phyloP scores from a whole-genome alignment of 805 yeast species.

The Nakazawaea ambrosiae region DNA sequence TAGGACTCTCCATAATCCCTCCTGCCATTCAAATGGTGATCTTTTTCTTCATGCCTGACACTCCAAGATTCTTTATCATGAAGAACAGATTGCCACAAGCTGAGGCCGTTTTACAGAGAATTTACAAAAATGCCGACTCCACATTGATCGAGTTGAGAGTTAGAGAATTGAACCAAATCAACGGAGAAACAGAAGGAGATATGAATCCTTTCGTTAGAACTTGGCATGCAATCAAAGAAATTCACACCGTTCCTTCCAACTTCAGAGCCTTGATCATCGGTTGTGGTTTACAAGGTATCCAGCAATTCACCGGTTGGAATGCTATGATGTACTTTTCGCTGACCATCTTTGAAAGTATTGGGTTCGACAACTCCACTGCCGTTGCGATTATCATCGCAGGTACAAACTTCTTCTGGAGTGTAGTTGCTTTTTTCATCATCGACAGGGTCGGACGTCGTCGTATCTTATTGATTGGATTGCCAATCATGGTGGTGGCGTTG shows the following conservation, averaged over 20 bases:
- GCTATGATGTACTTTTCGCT: constrained; percentile 52
- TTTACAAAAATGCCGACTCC: constrained; percentile 30
- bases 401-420: constrained; percentile 48
- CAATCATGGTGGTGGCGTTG: constrained; percentile 37
- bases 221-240: constrained; percentile 32
- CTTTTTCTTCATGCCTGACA: constrained; percentile 44
- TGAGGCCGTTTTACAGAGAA: constrained; percentile 28
- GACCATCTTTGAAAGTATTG: constrained; percentile 47
- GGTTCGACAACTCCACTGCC: constrained; percentile 44
- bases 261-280: constrained; percentile 45
- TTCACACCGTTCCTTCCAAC: constrained; percentile 38
- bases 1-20: constrained; percentile 46
- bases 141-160: constrained; percentile 34
- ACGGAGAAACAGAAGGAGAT: constrained; percentile 13
- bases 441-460: constrained; percentile 47
- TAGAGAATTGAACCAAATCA: constrained; percentile 30
- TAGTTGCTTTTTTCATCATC: constrained; percentile 39
- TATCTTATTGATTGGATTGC: constrained; percentile 38
- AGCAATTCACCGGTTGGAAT: constrained; percentile 52
- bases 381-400: constrained; percentile 50
- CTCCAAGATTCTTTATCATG: constrained; percentile 46
- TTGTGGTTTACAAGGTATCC: constrained; percentile 51
- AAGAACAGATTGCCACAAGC: constrained; percentile 34
- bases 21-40: constrained; percentile 38
- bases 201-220: constrained; percentile 26